Evolutionary conservation across 345 rosid species (phyloP), one percentile per base, ranked within the genome.

Genomic region (Heritiera fomes): DNA sequence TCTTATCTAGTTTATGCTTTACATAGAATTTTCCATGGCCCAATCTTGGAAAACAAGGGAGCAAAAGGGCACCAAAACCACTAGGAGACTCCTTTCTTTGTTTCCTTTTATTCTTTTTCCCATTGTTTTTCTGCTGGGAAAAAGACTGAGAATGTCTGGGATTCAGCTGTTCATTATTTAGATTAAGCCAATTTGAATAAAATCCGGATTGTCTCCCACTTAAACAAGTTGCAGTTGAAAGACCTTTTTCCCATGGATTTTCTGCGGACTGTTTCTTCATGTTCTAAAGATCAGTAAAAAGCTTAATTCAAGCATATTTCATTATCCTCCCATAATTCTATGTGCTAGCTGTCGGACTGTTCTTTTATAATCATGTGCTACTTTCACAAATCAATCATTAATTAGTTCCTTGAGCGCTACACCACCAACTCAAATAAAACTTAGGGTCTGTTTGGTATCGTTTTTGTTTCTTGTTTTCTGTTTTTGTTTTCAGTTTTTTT

Each of bases 201-300:
- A 66, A 41, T 66, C 13, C 41, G 18, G 5, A 38, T 34, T 15
- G 75, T 55, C 63, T 71, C 74, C 32, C 69, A 62, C 77, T 56
- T 43, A 18, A 6, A 32, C 55, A 12, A 71, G 18, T 47, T 38
- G 45, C 30, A 32, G 23, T 62, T 13, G 67, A 61, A 60, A 40
- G 9, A 20, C 63, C 9, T n/a, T 20, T 58, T n/a, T 20, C 30
- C 11, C 32, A n/a, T 8, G 5, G 23, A 63, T 34, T 30, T 61
- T 63, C 67, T 4, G 43, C 10, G 2, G 61, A 58, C 62, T 55
- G 60, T 6, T 17, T 55, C 58, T 53, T 53, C 58, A 53, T 53
- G 58, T 53, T 53, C n/a, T 53, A 14, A 5, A 53, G n/a, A 53
- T 53, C n/a, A 53, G 58, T 53, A 53, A 15, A 12, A 49, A 10